Conservation (phyloP, 768 basidiomycete genomes). For the Termitomyces sp. region DNA sequence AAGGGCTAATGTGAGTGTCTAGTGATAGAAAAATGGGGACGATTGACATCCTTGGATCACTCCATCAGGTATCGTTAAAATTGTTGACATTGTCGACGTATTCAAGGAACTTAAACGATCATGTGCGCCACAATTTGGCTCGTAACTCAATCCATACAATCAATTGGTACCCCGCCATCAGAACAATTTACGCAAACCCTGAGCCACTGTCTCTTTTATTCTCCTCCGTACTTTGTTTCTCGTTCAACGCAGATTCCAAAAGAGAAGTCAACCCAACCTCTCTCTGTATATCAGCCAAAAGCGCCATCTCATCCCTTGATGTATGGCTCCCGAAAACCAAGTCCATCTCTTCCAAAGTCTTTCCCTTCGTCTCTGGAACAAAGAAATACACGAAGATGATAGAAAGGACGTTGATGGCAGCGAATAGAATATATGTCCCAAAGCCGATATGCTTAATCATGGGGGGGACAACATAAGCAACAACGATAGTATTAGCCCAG, state of each 20-base stretch:
- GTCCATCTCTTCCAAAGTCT: constrained; percentile 25
- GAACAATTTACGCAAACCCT: neutral
- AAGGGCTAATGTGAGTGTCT: too few species aligned
- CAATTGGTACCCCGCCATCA: neutral
- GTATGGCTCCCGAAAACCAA: constrained; percentile 13
- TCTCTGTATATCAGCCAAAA: constrained; percentile 11
- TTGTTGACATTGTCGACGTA: too few species aligned
- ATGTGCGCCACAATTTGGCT: neutral
- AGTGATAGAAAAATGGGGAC: too few species aligned
- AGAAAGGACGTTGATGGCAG: constrained; percentile 20
- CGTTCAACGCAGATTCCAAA: neutral
- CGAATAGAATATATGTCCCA: constrained; percentile 27
- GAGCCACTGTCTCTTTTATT: neutral
- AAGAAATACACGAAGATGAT: constrained; percentile 21
- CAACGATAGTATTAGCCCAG: constrained; percentile 32
- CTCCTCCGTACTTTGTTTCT: constrained; percentile 1
- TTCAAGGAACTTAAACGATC: too few species aligned
- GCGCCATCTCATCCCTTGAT: constrained; percentile 10
- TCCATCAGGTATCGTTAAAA: too few species aligned
- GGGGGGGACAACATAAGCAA: constrained; percentile 23
- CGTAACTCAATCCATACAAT: neutral
- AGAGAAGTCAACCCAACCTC: constrained; percentile 11
- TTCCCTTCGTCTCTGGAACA: constrained; percentile 23
- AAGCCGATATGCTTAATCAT: constrained; percentile 27
- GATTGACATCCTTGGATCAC: neutral